Evolutionary conservation across 2,329 filamentous ascomycete genomes (phyloP).

Genomic region (Lasiodiplodia sp.): DNA sequence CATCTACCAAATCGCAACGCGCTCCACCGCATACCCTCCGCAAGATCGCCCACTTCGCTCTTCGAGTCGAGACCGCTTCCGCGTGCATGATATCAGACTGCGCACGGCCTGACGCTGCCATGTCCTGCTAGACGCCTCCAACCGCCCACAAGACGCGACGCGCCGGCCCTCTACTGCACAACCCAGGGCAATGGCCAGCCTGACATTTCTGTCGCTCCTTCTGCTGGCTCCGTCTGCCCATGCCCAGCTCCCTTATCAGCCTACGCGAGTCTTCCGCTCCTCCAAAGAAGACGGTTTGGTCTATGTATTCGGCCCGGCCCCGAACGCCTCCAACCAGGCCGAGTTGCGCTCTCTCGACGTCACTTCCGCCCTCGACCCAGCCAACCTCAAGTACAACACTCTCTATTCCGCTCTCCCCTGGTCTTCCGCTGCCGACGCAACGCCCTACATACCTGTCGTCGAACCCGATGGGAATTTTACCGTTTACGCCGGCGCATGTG

Average conservation of each 20-base stretch:
- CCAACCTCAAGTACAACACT: slow-evolving; percentile 52
- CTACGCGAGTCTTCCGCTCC: slow-evolving; percentile 73
- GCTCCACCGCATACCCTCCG: slow-evolving; percentile 4
- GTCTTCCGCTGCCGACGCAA: slow-evolving; percentile 56
- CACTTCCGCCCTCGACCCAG: slow-evolving; percentile 62
- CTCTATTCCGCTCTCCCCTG: slow-evolving; percentile 70
- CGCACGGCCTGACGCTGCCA: slow-evolving; percentile 23
- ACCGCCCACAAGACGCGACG: slow-evolving; percentile 4
- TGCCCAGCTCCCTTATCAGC: slow-evolving; percentile 74
- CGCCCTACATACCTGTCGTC: slow-evolving; percentile 72
- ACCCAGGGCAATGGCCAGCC: slow-evolving; percentile 20
- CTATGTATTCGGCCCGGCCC: slow-evolving; percentile 73
- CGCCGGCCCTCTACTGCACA: slow-evolving; percentile 1
- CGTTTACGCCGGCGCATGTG: slow-evolving; percentile 78
- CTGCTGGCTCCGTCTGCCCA: slow-evolving; percentile 27
- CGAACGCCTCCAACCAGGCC: slow-evolving; percentile 51
- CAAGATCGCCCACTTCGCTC: slow-evolving; percentile 6
- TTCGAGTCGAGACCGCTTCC: slow-evolving; percentile 5
- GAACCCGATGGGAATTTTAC: slow-evolving; percentile 73
- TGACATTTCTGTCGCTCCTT: slow-evolving; percentile 10
- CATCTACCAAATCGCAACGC: slow-evolving; percentile 4
- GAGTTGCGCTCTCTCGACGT: slow-evolving; percentile 72
- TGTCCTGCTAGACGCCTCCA: slow-evolving; percentile 23
- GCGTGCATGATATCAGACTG: slow-evolving; percentile 17
- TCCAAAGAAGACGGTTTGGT: slow-evolving; percentile 62